A percentile compares a stretch with the other conserved stretches of the same genome.
These are phyloP conservation scores for Chrysosporium queenslandicum DNA, from an alignment of 2,329 filamentous ascomycete species.

Conservation along the genomic window DNA sequence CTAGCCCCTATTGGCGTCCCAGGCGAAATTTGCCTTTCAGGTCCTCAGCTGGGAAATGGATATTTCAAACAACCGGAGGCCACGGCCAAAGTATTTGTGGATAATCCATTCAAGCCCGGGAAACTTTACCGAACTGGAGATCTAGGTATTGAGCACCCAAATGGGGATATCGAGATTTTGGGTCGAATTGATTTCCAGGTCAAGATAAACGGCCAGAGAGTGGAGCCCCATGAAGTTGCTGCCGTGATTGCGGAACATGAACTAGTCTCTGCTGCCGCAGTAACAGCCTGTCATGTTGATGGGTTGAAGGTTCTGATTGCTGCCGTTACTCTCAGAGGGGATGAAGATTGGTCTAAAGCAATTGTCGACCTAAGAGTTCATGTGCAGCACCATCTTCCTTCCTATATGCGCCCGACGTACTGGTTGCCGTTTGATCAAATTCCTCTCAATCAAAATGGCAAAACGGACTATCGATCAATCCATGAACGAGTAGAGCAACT, in stretches of 20 bases:
- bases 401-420: slow-evolving; percentile 21
- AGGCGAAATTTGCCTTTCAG: slow-evolving; percentile 36
- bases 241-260: not conserved
- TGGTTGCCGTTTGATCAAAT: slow-evolving; percentile 17
- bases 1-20: slow-evolving; percentile 31
- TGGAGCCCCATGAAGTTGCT: slow-evolving; percentile 19
- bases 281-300: not conserved
- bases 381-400: slow-evolving; percentile 15
- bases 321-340: not conserved
- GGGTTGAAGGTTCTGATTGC: slow-evolving; percentile 6
- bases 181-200: slow-evolving; percentile 23
- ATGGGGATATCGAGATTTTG: slow-evolving; percentile 20
- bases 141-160: slow-evolving; percentile 19
- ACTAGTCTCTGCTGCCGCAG: slow-evolving; percentile 2
- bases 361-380: slow-evolving; percentile 11
- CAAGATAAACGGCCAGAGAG: slow-evolving; percentile 23
- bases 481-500: slow-evolving; percentile 12
- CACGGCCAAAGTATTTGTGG: slow-evolving; percentile 21
- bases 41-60: slow-evolving; percentile 22
- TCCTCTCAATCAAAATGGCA: slow-evolving; percentile 10
- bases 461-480: slow-evolving; percentile 10
- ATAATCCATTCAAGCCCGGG: slow-evolving; percentile 14
- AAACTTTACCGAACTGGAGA: slow-evolving; percentile 24
- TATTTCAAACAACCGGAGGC: slow-evolving; percentile 22
- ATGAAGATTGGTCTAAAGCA: not conserved